Percentiles rank a stretch among this genome's conserved stretches.
phyloP scores from a whole-genome alignment of 352 stramenopile species.

The Vaucheria bursata region DNA sequence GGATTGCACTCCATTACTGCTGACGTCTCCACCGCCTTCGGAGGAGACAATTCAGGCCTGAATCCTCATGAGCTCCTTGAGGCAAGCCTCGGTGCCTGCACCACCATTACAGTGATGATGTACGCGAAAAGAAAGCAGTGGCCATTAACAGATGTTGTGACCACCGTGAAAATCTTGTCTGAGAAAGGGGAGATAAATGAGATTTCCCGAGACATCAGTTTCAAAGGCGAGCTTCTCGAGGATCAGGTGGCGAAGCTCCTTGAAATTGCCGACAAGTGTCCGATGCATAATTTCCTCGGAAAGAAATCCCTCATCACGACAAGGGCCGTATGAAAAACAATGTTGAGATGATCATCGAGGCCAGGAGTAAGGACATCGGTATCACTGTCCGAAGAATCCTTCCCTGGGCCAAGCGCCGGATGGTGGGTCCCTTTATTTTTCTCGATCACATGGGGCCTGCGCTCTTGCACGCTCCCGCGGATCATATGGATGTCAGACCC shows the following conservation, averaged over 20 bases:
- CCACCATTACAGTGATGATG: not conserved
- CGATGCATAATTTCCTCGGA: not conserved
- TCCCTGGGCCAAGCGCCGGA: not conserved
- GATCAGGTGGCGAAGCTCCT: not conserved
- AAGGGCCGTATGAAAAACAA: not conserved
- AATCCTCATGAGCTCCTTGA: not conserved
- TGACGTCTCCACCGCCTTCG: too few species aligned
- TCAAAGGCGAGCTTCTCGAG: not conserved
- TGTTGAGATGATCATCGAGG: not conserved
- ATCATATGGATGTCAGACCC: not conserved
- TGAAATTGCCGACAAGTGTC: not conserved
- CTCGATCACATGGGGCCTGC: not conserved
- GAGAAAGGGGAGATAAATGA: not conserved
- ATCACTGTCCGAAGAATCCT: not conserved
- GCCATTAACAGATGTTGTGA: not conserved
- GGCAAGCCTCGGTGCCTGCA: not conserved
- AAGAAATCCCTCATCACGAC: not conserved
- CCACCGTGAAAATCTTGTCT: not conserved
- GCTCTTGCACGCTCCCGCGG: not conserved
- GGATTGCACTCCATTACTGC: too few species aligned
- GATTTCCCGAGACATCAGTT: not conserved
- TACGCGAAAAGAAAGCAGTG: not conserved
- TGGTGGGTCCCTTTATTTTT: constrained; percentile 5
- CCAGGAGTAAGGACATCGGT: not conserved
- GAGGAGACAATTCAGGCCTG: not conserved